Evolutionary conservation across 208 protist species (phyloP).

Genomic region (Novymonas esmeraldas): DNA sequence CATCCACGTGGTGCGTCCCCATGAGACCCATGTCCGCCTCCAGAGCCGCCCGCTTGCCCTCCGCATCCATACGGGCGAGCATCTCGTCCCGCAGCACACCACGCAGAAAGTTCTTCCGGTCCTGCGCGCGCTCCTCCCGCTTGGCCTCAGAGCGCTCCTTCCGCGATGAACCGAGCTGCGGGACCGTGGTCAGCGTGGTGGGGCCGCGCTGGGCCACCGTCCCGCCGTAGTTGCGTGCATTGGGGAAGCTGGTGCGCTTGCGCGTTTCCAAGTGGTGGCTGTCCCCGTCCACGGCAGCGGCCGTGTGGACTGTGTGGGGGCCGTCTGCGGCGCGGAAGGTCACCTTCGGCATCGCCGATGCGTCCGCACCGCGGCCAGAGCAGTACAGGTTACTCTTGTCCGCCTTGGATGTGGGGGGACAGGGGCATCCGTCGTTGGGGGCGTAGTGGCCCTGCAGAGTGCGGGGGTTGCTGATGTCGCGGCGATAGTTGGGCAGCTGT

Average conservation of each 20-base stretch:
- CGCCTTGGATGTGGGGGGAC: conserved; percentile 32
- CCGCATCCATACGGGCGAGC: conserved; percentile 54
- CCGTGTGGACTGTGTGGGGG: conserved; percentile 39
- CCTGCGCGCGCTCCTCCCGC: conserved; percentile 51
- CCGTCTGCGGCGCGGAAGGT: conserved; percentile 47
- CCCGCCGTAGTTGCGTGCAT: conserved; percentile 72
- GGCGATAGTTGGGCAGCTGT: conserved; percentile 64
- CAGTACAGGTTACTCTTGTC: conserved; percentile 21
- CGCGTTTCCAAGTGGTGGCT: conserved; percentile 37
- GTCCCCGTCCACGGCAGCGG: conserved; percentile 11
- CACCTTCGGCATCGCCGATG: conserved; percentile 15
- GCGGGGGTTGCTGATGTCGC: conserved; percentile 56
- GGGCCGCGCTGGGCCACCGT: conserved; percentile 46
- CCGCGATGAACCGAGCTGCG: conserved; percentile 15
- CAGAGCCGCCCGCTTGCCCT: conserved; percentile 48
- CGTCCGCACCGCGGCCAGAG: conserved; percentile 6
- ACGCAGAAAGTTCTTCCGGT: conserved; percentile 80
- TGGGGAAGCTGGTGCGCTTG: conserved; percentile 53
- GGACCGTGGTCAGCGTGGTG: conserved; percentile 38
- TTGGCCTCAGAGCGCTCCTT: conserved; percentile 30
- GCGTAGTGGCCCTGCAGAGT: conserved; percentile 79
- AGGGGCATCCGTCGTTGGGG: conserved; percentile 57
- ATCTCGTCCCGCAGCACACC: conserved; percentile 78
- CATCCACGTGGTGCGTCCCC: conserved; percentile 51
- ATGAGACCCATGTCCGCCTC: conserved; percentile 59